phyloP scores from a whole-genome alignment of 129 eudicot species.

The Solidago caesia region DNA sequence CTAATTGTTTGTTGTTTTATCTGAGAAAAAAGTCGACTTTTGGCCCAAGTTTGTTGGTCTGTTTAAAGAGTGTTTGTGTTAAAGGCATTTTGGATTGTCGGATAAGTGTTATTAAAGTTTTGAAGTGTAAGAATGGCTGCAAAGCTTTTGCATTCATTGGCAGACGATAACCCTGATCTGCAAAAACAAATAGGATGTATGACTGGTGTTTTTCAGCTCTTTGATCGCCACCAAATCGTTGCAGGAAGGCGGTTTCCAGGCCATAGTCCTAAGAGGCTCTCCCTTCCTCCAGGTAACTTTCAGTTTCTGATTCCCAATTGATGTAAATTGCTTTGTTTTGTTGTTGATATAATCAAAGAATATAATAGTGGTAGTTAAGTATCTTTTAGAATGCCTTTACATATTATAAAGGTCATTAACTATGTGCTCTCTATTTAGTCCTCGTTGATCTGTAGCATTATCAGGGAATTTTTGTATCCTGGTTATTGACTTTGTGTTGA shows the following conservation, averaged over 20 bases:
- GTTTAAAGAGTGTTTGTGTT: conserved; percentile 21
- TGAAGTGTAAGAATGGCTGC: conserved; percentile 65
- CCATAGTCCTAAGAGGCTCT: conserved; percentile 59
- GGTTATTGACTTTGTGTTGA: neutral
- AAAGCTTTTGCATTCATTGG: conserved; percentile 72
- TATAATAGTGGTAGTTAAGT: conserved; percentile 4
- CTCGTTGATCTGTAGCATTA: neutral
- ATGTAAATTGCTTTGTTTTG: neutral
- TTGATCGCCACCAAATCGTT: conserved; percentile 68
- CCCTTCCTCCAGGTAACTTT: conserved; percentile 64
- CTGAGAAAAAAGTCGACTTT: conserved; percentile 30
- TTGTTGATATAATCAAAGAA: neutral
- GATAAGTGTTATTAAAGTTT: neutral
- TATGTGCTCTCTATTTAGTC: conserved; percentile 10
- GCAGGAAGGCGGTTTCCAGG: conserved; percentile 65
- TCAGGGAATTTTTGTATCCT: neutral
- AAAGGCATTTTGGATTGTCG: conserved; percentile 13
- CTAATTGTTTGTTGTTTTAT: conserved; percentile 37
- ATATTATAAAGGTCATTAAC: neutral
- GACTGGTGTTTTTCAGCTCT: conserved; percentile 89
- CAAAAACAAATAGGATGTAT: conserved; percentile 95
- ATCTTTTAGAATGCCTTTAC: neutral
- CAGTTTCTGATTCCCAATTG: conserved; percentile 6
- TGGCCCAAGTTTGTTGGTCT: conserved; percentile 14
- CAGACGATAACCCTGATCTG: conserved; percentile 89